Base-by-base conservation (phyloP, 192 early-diverging fungal species). In the Kappamyces sp. region DNA sequence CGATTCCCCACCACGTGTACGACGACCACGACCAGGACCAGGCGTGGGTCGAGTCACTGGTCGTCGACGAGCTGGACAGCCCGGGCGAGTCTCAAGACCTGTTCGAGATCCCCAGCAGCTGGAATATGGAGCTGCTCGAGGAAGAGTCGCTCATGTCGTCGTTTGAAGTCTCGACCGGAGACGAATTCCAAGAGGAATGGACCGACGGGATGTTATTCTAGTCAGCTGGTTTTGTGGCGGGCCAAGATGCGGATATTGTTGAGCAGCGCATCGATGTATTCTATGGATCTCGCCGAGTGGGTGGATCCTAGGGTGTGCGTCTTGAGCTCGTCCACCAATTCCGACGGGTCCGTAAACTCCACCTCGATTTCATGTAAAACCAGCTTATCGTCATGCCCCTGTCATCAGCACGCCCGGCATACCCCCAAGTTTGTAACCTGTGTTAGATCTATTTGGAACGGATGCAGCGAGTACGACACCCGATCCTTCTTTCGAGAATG, bases 1-100 rank as follows among this genome's bases (percentile, higher is more conserved):
- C 61, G 3, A 77, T 76, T 60, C 65, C 15, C 38, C 54, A 53
- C 39, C 66, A 60, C 51, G 67, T 72, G 47, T n/a, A 12, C 12
- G 33, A 61, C 61, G 36, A 62, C 51, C 31, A 33, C 13, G 62
- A 7, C 42, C n/a, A 51, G 13, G 10, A 34, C 61, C 23, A 23
- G 23, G 23, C 23, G 23, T 23, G 23, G 23, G 23, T 23, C 23
- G 23, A 23, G 23, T 23, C 23, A 0, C 23, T 23, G 23, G 23
- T 23, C 23, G 23, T 23, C 23, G 23, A 23, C 23, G 23, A 23
- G 23, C 23, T 23, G 23, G 23, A 23, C 23, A 23, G 23, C 23
- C 23, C 23, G 23, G 23, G 23, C 23, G 23, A 23, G 23, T 23
- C 23, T 23, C 23, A 23, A 23, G 23, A 23, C 23, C 23, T 23